These are phyloP conservation scores for Stephania japonica DNA, from an alignment of 164 flowering plant genomes.

Conservation along the genomic window DNA sequence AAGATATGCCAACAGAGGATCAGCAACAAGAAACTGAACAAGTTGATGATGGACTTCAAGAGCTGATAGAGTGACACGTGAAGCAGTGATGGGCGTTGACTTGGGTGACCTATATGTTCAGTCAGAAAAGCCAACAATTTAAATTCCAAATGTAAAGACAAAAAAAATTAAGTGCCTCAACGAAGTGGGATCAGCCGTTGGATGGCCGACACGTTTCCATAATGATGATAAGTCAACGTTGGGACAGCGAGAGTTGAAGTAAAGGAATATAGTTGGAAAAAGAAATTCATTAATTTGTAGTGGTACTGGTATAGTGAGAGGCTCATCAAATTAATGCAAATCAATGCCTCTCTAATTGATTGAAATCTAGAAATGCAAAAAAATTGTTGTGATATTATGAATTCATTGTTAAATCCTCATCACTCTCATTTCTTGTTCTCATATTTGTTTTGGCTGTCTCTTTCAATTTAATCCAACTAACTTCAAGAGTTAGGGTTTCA, in stretches of 20 bases:
- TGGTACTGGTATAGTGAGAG: neutral
- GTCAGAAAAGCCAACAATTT: neutral
- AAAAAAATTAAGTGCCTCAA: neutral
- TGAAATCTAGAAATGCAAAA: too few species aligned
- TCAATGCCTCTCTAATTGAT: too few species aligned
- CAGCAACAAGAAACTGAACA: conserved; percentile 60
- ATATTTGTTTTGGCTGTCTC: too few species aligned
- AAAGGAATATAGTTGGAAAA: neutral
- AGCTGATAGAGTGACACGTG: conserved; percentile 1
- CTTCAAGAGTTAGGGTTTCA: too few species aligned
- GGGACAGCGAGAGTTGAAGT: neutral
- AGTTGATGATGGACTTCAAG: conserved; percentile 45
- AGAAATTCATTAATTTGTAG: neutral
- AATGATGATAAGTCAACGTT: neutral
- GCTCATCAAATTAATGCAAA: too few species aligned
- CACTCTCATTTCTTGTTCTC: too few species aligned
- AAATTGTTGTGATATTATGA: too few species aligned
- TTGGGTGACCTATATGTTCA: neutral
- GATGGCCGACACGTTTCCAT: neutral
- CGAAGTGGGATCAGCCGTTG: neutral
- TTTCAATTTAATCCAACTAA: too few species aligned
- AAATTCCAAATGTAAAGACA: neutral
- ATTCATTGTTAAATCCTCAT: too few species aligned
- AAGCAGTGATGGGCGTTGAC: neutral
- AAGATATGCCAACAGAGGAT: conserved; percentile 38